phyloP scores from a whole-genome alignment of 2,329 filamentous ascomycete genomes.

The Pseudogymnoascus pannorum region DNA sequence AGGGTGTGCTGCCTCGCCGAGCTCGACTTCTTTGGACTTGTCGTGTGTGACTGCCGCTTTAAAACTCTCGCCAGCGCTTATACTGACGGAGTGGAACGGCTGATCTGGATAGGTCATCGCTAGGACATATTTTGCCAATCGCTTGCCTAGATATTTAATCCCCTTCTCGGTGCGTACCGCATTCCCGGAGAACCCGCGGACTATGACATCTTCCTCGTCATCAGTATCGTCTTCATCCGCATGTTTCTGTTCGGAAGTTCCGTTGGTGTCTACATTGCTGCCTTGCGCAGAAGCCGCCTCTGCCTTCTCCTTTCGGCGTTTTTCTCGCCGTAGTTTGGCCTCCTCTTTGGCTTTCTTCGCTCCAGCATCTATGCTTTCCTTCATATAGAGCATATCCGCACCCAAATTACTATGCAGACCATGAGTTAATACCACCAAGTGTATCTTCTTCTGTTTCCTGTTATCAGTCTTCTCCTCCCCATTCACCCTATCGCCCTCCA shows the following conservation, averaged over 20 bases:
- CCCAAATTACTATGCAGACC: conserved; percentile 93
- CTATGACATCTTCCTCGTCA: conserved; percentile 78
- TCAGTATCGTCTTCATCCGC: conserved; percentile 33
- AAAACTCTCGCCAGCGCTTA: conserved; percentile 38
- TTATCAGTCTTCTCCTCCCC: conserved; percentile 27
- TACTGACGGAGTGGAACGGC: conserved; percentile 64
- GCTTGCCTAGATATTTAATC: conserved; percentile 94
- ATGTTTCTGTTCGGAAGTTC: conserved; percentile 15
- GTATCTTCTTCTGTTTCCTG: conserved; percentile 67
- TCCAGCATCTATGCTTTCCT: conserved; percentile 89
- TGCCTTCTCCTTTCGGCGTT: conserved; percentile 35
- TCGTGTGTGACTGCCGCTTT: conserved; percentile 34
- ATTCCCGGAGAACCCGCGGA: conserved; percentile 84
- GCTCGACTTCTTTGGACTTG: conserved; percentile 35
- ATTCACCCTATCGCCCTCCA: conserved; percentile 5
- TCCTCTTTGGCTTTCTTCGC: conserved; percentile 66
- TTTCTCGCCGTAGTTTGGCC: conserved; percentile 52
- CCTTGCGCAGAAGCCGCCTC: neutral
- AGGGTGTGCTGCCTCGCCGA: conserved; percentile 46
- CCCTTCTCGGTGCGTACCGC: conserved; percentile 86
- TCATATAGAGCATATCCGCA: conserved; percentile 93
- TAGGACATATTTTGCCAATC: conserved; percentile 84
- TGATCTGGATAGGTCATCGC: conserved; percentile 91
- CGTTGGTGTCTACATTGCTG: neutral
- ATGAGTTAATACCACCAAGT: conserved; percentile 88